phyloP scores from a whole-genome alignment of 768 basidiomycete species.

The Macrolepiota albuminosa region DNA sequence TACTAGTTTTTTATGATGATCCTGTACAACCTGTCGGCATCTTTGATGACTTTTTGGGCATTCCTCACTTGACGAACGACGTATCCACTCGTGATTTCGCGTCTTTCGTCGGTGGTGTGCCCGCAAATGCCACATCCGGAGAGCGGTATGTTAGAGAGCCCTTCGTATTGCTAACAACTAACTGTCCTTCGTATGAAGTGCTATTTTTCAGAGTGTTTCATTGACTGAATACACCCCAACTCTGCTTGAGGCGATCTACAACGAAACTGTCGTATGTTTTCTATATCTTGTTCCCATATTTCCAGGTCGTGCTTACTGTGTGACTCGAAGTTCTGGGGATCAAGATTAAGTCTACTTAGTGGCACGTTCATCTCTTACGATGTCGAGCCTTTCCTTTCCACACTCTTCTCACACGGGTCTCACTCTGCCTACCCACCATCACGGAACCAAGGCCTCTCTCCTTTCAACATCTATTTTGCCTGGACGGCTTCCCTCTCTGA shows the following conservation, averaged over 20 bases:
- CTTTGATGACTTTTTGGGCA: slow-evolving; percentile 47
- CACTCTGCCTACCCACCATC: slow-evolving; percentile 45
- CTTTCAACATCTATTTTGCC: slow-evolving; percentile 43
- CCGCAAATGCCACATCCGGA: slow-evolving; percentile 28
- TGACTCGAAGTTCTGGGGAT: slow-evolving; percentile 40
- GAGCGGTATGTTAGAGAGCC: slow-evolving; percentile 14
- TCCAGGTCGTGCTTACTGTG: background rate
- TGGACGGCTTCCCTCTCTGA: slow-evolving; percentile 39
- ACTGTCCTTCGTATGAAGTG: background rate
- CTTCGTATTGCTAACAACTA: slow-evolving; percentile 1
- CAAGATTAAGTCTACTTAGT: slow-evolving; percentile 21
- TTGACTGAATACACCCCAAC: slow-evolving; percentile 28
- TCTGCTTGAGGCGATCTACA: slow-evolving; percentile 36
- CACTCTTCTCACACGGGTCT: slow-evolving; percentile 32
- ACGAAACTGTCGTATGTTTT: slow-evolving; percentile 35
- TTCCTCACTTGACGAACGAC: slow-evolving; percentile 34
- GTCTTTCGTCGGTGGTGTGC: slow-evolving; percentile 33
- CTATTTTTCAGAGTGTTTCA: slow-evolving; percentile 38
- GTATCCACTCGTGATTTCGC: slow-evolving; percentile 35
- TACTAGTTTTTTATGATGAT: slow-evolving; percentile 54
- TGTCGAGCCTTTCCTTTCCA: slow-evolving; percentile 47
- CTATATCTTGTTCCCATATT: background rate
- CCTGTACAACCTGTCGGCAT: slow-evolving; percentile 44
- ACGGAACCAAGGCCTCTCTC: slow-evolving; percentile 32
- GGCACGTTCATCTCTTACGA: slow-evolving; percentile 37